A percentile compares a stretch with the other conserved stretches of the same genome.
Conservation (phyloP, 2,329 filamentous ascomycete genomes). For the Triangularia verruculosa region DNA sequence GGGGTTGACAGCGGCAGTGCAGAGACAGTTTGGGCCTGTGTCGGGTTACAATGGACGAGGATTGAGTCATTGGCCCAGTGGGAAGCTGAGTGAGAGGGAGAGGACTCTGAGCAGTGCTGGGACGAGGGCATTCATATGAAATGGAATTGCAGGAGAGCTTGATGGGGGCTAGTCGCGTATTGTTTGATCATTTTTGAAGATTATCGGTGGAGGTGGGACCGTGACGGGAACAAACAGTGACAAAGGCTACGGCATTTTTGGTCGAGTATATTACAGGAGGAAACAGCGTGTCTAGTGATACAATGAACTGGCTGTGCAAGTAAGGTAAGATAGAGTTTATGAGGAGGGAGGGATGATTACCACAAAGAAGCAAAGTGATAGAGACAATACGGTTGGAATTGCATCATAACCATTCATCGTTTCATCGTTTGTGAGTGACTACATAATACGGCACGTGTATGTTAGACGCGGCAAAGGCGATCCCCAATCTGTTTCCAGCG, state of each 20-base stretch:
- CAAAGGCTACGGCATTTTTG: not conserved
- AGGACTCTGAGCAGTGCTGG: constrained; percentile 2
- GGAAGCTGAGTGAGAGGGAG: not conserved
- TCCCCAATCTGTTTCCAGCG: constrained; percentile 27
- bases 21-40: constrained; percentile 32
- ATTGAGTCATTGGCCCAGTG: not conserved
- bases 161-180: not conserved
- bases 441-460: not conserved
- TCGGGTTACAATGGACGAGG: constrained; percentile 5
- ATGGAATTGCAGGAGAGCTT: not conserved
- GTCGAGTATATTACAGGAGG: not conserved
- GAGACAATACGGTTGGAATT: not conserved
- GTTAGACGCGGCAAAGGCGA: constrained; percentile 20
- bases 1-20: constrained; percentile 27
- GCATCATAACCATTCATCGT: not conserved
- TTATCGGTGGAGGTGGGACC: not conserved
- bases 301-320: not conserved
- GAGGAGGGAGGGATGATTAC: not conserved
- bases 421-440: not conserved
- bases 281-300: not conserved
- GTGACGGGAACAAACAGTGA: not conserved
- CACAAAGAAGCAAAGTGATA: not conserved
- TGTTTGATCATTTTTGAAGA: not conserved
- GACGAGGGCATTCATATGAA: constrained; percentile 15
- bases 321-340: not conserved